A percentile compares a stretch with the other conserved stretches of the same genome.
These are phyloP conservation scores for Centrapalus pauciflorus DNA, from an alignment of 129 eudicot genomes.

Conservation along the genomic window DNA sequence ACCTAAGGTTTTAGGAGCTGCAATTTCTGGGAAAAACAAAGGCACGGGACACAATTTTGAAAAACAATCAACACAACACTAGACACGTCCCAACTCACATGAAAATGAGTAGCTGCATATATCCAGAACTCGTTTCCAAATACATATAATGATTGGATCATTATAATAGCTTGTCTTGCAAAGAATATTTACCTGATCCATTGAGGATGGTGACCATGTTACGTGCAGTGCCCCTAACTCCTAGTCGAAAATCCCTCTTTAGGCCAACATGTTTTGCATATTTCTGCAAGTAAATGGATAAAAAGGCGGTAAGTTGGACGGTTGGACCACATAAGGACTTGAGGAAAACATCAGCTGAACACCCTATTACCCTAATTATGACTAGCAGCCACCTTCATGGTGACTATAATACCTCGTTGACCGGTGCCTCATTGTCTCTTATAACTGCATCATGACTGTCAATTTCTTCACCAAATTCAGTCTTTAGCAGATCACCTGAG, in stretches of 20 bases:
- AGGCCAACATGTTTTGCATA: constrained; percentile 91
- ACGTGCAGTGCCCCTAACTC: constrained; percentile 96
- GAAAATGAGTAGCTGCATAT: background rate
- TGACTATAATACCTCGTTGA: constrained; percentile 56
- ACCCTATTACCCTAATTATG: background rate
- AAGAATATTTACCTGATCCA: constrained; percentile 65
- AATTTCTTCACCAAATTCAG: constrained; percentile 91
- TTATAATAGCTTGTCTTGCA: background rate
- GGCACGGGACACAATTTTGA: background rate
- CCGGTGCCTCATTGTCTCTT: constrained; percentile 98
- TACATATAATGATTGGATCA: background rate
- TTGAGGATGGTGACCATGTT: constrained; percentile 82
- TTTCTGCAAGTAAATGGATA: constrained; percentile 49
- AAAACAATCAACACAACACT: constrained; percentile 1
- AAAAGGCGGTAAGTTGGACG: background rate
- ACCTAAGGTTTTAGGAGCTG: constrained; percentile 6
- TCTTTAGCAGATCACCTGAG: constrained; percentile 91
- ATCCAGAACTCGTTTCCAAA: background rate
- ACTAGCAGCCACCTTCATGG: background rate
- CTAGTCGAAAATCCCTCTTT: constrained; percentile 92
- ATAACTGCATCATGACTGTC: constrained; percentile 96
- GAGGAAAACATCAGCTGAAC: background rate
- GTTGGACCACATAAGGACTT: background rate
- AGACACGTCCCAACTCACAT: constrained; percentile 5
- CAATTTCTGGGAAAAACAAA: background rate